Base-by-base conservation (phyloP, 176 grass and related monocot species). In the Coix lacrymajobi region DNA sequence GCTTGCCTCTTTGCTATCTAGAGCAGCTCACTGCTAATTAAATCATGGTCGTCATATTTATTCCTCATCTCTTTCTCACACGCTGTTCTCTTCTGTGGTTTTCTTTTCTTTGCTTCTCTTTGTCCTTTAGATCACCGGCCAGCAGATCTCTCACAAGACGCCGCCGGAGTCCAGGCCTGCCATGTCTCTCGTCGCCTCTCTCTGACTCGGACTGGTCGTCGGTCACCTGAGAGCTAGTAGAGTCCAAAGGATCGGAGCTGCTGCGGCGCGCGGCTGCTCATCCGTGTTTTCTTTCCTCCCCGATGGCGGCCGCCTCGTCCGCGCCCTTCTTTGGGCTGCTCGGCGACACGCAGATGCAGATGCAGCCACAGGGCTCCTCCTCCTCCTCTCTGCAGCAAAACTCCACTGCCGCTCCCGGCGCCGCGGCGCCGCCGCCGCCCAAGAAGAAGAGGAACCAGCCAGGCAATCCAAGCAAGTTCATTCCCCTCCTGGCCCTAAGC, bases 381-480 rank as follows among this genome's bases (percentile, higher is more conserved):
- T 57, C 79, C 6, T 54, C 64, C 13, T 25, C 28, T 12, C 75
- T 61, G 38, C 84, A 58, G 24, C 26, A 74, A 15, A 78, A 54
- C 66, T 79, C 82, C 22, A 24, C 83, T 0, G 34, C 82, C 48
- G 30, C 86, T 19, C 57, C 90, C 16, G 40, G 73, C 52, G n/a
- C 85, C n/a, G 39, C 91, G 12, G 26, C 82, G 29, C 76, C 90
- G 57, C 76, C 90, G 57, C 40, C 84, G 69, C 84, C 86, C 28
- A 98, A 98, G 91, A 98, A 98, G 84, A 98, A 92, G 83, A 85
- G 96, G 75, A 95, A 98, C 80, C 93, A 93, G 69, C 96, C 96
- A 3, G 92, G 96, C 70, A 93, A 95, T 79, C 92, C 96, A 91
- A 91, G 95, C 80, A 93, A 97, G 88, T 89, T n/a, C n/a, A n/a